These are phyloP conservation scores for Funneliformis caledonium DNA, from an alignment of 371 early-diverging fungal species.

Conservation along the genomic window DNA sequence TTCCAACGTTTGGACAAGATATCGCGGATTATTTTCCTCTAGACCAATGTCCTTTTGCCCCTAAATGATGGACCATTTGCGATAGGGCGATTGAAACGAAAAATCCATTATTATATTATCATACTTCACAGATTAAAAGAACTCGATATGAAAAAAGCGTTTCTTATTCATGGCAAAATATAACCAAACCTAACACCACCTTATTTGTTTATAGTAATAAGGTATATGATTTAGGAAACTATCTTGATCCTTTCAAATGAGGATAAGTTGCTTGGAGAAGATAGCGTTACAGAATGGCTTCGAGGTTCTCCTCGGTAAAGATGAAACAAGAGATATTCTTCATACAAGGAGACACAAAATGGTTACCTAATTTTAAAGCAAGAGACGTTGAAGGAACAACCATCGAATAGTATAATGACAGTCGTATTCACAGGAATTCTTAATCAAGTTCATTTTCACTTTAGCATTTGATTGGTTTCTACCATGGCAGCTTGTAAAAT, in stretches of 20 bases:
- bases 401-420: constrained; percentile 53
- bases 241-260: constrained; percentile 35
- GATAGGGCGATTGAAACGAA: constrained; percentile 1
- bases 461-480: constrained; percentile 79
- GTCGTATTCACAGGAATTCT: constrained; percentile 63
- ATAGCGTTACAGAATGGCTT: constrained; percentile 43
- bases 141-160: constrained; percentile 36
- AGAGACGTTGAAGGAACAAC: constrained; percentile 72
- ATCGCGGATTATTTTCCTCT: constrained; percentile 47
- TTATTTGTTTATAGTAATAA: constrained; percentile 48
- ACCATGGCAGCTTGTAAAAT: constrained; percentile 62
- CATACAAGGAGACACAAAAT: constrained; percentile 47
- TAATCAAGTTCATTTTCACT: constrained; percentile 77
- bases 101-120: constrained; percentile 42
- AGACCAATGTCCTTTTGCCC: background rate
- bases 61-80: constrained; percentile 42
- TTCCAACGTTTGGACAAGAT: constrained; percentile 44
- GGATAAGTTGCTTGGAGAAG: constrained; percentile 41
- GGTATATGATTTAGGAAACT: constrained; percentile 48
- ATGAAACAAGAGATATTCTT: constrained; percentile 47
- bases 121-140: constrained; percentile 21
- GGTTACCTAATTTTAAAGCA: constrained; percentile 61
- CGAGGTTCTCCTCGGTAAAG: constrained; percentile 44
- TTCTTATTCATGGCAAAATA: constrained; percentile 43
- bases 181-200: constrained; percentile 37